Evolutionary conservation across 2,329 filamentous ascomycete genomes (phyloP), one percentile per base, ranked within the genome.

Genomic region (Penicillium sp.): DNA sequence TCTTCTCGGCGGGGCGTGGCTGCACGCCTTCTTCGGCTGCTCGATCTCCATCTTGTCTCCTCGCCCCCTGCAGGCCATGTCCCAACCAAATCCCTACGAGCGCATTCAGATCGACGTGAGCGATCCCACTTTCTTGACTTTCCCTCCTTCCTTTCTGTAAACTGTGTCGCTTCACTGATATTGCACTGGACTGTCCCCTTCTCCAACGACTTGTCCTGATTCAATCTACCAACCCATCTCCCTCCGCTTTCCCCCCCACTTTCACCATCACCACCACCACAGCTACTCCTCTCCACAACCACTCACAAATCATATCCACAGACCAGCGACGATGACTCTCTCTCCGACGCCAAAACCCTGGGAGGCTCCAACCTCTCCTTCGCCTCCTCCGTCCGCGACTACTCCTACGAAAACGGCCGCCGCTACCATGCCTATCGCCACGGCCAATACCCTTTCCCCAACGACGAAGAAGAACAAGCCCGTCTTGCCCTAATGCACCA

Each of bases 381-480:
- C 22, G 73, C 75, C 4, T 74, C 80, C 3, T 80, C 71, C 4
- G 69, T 74, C 27, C 69, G 69, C 10, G 73, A 75, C 57, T 77
- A 74, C 63, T 68, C 60, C 56, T 74, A 75, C 56, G 76, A 78
- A 63, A 78, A 79, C 60, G 77, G 77, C 55, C 74, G 77, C 16
- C 74, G 76, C 40, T 79, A 79, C 57, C 76, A 78, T 60, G 75
- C 75, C 60, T 79, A 77, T 65, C 73, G 75, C 44, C 70, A 73
- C 46, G 77, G 77, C 49, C 70, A 75, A 66, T 79, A 79, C 55
- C 72, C 74, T 27, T 67, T 77, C 33, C 77, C 77, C 10, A 80
- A 79, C 62, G 77, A 80, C 60, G 73, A 79, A 59, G 70, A 75
- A 66, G 77, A 79, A 60, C 77, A 79, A 63, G 76, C 79, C 59